Percentiles rank a stretch among this genome's conserved stretches.
Conservation (phyloP, 1,139 yeast species). For the Groenewaldozyma sp. region DNA sequence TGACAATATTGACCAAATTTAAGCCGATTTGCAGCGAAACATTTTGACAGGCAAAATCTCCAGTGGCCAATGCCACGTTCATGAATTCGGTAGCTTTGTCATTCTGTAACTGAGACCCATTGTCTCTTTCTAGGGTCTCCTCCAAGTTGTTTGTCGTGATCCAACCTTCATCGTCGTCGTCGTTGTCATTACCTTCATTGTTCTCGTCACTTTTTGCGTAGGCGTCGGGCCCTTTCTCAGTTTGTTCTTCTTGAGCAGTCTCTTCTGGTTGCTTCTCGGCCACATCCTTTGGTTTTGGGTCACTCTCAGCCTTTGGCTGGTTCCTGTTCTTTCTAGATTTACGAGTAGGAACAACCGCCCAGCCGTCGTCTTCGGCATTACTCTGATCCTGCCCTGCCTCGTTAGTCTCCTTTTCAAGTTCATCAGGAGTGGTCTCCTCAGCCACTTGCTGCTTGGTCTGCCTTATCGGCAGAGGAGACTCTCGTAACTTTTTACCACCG, state of each 20-base stretch:
- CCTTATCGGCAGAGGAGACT: conserved; percentile 37
- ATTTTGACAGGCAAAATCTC: conserved; percentile 96
- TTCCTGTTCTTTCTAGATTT: conserved; percentile 5
- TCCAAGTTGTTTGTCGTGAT: conserved; percentile 84
- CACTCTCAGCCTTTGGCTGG: conserved; percentile 13
- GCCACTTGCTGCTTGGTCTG: conserved; percentile 13
- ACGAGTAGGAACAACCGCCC: conserved; percentile 16
- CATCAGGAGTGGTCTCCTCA: conserved; percentile 11
- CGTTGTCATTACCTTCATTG: conserved; percentile 51
- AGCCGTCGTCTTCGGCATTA: conserved; percentile 15
- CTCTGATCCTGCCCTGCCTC: conserved; percentile 7
- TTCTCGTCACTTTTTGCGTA: conserved; percentile 12
- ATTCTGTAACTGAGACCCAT: conserved; percentile 18
- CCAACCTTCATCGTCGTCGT: conserved; percentile 77
- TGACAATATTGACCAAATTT: conserved; percentile 71
- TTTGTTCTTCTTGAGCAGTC: conserved; percentile 4
- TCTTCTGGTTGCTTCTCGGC: conserved; percentile 11
- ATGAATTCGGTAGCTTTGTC: conserved; percentile 21
- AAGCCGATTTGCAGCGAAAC: conserved; percentile 87
- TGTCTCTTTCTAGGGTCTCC: conserved; percentile 32
- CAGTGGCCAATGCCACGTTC: conserved; percentile 81
- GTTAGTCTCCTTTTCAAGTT: conserved; percentile 11
- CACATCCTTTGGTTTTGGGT: conserved; percentile 5
- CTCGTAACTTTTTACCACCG: conserved; percentile 58
- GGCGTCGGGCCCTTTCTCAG: conserved; percentile 5